A percentile compares a stretch with the other conserved stretches of the same genome.
Evolutionary conservation across 1,139 yeast genomes (phyloP).

Genomic region (Geotrichum histeridarum): DNA sequence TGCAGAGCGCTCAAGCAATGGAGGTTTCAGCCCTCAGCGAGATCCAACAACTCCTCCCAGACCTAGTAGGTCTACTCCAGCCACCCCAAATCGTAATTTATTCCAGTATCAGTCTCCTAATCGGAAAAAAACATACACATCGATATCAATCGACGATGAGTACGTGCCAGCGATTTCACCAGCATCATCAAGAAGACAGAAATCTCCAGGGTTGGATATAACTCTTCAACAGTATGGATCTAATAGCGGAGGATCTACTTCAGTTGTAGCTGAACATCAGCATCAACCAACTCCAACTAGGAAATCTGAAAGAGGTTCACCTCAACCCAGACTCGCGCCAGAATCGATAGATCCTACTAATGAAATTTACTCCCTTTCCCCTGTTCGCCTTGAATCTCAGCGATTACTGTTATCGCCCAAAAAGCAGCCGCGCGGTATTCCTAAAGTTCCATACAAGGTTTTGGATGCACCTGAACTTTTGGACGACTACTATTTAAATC

Average conservation of each 20-base stretch:
- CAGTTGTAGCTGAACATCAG: background rate
- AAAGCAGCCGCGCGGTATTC: constrained; percentile 68
- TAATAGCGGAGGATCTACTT: background rate
- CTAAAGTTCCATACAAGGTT: constrained; percentile 86
- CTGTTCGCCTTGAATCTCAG: constrained; percentile 86
- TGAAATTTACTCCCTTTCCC: constrained; percentile 75
- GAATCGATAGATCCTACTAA: constrained; percentile 48
- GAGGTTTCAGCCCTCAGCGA: background rate
- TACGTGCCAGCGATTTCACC: background rate
- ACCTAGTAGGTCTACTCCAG: constrained; percentile 36
- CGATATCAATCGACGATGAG: background rate
- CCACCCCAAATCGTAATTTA: constrained; percentile 38
- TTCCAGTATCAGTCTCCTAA: constrained; percentile 33
- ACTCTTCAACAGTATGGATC: background rate
- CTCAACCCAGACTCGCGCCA: background rate
- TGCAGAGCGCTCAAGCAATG: constrained; percentile 22
- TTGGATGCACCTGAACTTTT: constrained; percentile 94
- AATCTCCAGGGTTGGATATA: background rate
- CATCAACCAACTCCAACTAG: constrained; percentile 4
- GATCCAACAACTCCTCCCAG: constrained; percentile 30
- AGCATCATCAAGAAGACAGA: background rate
- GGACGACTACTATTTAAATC: constrained; percentile 86
- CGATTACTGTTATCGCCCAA: constrained; percentile 73
- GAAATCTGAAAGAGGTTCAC: background rate
- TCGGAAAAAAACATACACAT: constrained; percentile 1